Percentiles rank a stretch among this genome's conserved stretches.
Evolutionary conservation across 2,329 filamentous ascomycete genomes (phyloP).

Genomic region (Diaporthe ampelina): DNA sequence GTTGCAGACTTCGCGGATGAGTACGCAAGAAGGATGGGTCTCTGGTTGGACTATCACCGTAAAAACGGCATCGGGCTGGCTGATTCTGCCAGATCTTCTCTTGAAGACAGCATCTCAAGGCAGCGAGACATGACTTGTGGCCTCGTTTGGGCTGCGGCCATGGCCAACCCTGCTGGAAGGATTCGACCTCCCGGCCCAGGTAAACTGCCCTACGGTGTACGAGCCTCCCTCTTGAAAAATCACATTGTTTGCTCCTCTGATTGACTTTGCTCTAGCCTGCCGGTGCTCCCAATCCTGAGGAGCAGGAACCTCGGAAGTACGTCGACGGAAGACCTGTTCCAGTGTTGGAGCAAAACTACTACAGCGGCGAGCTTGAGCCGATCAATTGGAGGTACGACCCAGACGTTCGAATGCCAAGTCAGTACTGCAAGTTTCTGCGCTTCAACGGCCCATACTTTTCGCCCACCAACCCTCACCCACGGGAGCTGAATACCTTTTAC

Average conservation of each 20-base stretch:
- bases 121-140: slow-evolving; percentile 10
- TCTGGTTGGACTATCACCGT: slow-evolving; percentile 17
- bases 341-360: background rate
- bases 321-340: slow-evolving; percentile 1
- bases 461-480: background rate
- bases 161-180: slow-evolving; percentile 17
- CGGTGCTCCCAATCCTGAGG: slow-evolving; percentile 29
- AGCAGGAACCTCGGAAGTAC: slow-evolving; percentile 10
- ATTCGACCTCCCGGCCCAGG: slow-evolving; percentile 8
- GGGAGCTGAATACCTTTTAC: slow-evolving; percentile 1
- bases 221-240: background rate
- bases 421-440: slow-evolving; percentile 20
- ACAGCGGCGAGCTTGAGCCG: background rate
- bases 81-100: background rate
- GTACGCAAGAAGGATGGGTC: slow-evolving; percentile 29
- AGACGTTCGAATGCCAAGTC: background rate
- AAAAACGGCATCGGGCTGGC: background rate
- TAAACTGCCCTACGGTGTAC: slow-evolving; percentile 18
- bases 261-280: background rate
- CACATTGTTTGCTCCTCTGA: background rate
- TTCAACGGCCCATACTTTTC: slow-evolving; percentile 28
- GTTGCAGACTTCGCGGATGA: slow-evolving; percentile 22
- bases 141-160: slow-evolving; percentile 19
- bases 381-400: slow-evolving; percentile 31
- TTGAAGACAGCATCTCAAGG: background rate